These are phyloP conservation scores for Podila epicladia DNA, from an alignment of 192 early-diverging fungal genomes.

Conservation along the genomic window DNA sequence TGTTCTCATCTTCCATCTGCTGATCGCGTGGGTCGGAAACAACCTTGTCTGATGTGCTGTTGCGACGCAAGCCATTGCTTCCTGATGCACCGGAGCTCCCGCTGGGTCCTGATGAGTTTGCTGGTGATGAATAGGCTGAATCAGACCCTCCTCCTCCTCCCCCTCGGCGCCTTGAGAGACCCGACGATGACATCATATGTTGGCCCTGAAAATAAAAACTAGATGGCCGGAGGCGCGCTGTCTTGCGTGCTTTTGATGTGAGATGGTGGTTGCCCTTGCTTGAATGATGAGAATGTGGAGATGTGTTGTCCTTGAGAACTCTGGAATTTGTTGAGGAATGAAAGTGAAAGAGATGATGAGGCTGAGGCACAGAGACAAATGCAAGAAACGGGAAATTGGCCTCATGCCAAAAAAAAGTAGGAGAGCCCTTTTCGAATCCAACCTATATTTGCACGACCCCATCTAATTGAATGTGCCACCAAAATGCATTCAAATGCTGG, in stretches of 20 bases:
- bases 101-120: constrained; percentile 24
- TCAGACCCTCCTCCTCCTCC: constrained; percentile 38
- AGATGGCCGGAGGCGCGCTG: background rate
- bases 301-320: constrained; percentile 1
- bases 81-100: constrained; percentile 9
- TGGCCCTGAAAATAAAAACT: background rate
- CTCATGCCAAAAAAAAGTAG: too few relatives aligned
- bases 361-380: background rate
- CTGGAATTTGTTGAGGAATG: background rate
- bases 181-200: constrained; percentile 42
- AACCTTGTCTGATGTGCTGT: constrained; percentile 51
- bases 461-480: too few relatives aligned
- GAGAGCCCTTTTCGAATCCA: too few relatives aligned
- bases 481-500: too few relatives aligned
- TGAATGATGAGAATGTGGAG: background rate
- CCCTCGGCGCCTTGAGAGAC: constrained; percentile 50
- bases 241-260: background rate
- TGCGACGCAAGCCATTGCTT: constrained; percentile 16
- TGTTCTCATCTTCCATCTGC: constrained; percentile 63
- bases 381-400: background rate
- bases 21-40: constrained; percentile 64
- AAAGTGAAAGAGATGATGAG: background rate
- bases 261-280: background rate
- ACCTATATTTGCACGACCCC: too few relatives aligned
- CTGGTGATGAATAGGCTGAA: constrained; percentile 26